Evolutionary conservation across 345 rosid genomes (phyloP).

Genomic region (Capsella bursapastoris): DNA sequence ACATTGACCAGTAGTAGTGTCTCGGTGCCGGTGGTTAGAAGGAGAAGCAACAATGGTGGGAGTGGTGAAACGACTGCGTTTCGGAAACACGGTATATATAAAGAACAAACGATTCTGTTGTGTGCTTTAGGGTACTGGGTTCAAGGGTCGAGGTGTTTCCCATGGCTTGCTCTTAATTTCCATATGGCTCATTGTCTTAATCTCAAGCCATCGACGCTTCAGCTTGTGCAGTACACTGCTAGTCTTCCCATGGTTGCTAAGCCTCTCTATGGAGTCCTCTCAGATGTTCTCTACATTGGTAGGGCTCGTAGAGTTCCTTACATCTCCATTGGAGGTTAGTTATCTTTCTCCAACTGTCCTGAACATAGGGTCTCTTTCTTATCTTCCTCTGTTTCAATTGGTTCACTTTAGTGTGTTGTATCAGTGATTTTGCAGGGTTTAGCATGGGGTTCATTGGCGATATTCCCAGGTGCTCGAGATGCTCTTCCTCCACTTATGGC

Average conservation of each 20-base stretch:
- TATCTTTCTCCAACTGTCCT: slow-evolving; percentile 38
- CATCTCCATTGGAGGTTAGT: slow-evolving; percentile 17
- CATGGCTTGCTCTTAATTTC: slow-evolving; percentile 85
- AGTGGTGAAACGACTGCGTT: too few relatives aligned
- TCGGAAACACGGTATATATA: slow-evolving; percentile 40
- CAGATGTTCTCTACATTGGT: slow-evolving; percentile 70
- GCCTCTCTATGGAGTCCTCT: slow-evolving; percentile 74
- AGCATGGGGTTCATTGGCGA: slow-evolving; percentile 76
- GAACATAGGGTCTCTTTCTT: slow-evolving; percentile 50
- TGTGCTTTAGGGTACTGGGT: slow-evolving; percentile 86
- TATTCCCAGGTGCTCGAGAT: slow-evolving; percentile 56
- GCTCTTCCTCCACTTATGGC: slow-evolving; percentile 68
- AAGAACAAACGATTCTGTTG: slow-evolving; percentile 50
- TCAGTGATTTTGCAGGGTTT: slow-evolving; percentile 75
- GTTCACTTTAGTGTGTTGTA: slow-evolving; percentile 24
- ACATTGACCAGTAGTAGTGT: slow-evolving; percentile 38
- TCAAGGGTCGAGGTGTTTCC: slow-evolving; percentile 84
- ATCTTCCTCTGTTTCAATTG: slow-evolving; percentile 2
- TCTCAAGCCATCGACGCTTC: slow-evolving; percentile 68
- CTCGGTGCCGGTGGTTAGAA: slow-evolving; percentile 21
- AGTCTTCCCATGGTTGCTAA: slow-evolving; percentile 84
- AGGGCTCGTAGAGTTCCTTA: slow-evolving; percentile 44
- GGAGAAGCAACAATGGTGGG: too few relatives aligned
- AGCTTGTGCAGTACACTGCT: slow-evolving; percentile 72
- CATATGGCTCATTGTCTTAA: slow-evolving; percentile 69